Percentiles rank a stretch among this genome's conserved stretches.
Conservation (phyloP, 192 early-diverging fungal genomes). For the Obelidium mucronatum region DNA sequence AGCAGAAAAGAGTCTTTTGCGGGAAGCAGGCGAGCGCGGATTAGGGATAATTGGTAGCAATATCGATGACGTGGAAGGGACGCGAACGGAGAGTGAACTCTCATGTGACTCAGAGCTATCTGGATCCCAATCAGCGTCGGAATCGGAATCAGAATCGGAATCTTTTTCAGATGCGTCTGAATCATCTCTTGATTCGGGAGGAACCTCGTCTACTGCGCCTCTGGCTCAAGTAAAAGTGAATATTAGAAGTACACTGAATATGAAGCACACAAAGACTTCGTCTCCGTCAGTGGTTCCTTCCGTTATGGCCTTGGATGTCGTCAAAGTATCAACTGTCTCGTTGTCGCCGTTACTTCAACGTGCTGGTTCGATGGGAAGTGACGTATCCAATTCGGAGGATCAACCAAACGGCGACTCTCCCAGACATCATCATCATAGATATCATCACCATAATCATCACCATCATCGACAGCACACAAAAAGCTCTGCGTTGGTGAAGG, state of each 20-base stretch:
- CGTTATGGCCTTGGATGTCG: slow-evolving; percentile 11
- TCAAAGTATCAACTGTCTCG: not conserved
- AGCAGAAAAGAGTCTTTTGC: not conserved
- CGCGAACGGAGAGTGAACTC: too few relatives aligned
- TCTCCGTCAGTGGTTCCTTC: not conserved
- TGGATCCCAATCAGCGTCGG: not conserved
- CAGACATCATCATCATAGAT: not conserved
- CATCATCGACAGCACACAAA: not conserved
- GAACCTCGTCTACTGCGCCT: not conserved
- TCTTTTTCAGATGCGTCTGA: slow-evolving; percentile 5
- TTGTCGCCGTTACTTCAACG: slow-evolving; percentile 1
- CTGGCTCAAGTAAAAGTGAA: not conserved
- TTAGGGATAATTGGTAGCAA: not conserved
- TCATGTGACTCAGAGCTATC: not conserved
- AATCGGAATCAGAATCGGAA: not conserved
- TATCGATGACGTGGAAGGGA: not conserved
- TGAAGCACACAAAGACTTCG: not conserved
- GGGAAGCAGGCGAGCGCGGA: not conserved
- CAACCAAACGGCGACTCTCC: not conserved
- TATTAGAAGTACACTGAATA: not conserved
- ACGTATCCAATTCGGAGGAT: not conserved
- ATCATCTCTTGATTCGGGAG: not conserved
- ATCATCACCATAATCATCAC: slow-evolving; percentile 16
- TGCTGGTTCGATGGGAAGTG: not conserved
- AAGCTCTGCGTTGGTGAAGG: not conserved